phyloP scores from a whole-genome alignment of 2,329 filamentous ascomycete genomes.

The Hypoxylon sp. region DNA sequence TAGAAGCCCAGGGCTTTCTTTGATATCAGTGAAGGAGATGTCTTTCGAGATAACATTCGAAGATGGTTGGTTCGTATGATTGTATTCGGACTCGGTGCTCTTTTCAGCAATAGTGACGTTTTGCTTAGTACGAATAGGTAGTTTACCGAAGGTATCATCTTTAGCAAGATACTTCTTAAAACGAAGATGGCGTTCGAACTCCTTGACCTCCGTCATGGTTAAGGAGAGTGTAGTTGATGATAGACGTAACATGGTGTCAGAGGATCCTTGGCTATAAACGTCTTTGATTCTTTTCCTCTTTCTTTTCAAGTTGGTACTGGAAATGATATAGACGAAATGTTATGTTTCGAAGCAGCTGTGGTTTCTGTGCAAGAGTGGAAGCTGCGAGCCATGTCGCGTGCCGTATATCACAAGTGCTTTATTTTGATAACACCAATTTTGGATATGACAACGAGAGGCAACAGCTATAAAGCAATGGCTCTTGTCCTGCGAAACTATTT shows the following conservation, averaged over 20 bases:
- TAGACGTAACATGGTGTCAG: slow-evolving; percentile 60
- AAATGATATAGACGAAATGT: not conserved
- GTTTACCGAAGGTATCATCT: slow-evolving; percentile 45
- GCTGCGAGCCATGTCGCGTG: not conserved
- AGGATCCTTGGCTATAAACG: not conserved
- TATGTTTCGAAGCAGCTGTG: not conserved
- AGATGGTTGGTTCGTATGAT: slow-evolving; percentile 26
- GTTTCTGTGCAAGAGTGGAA: slow-evolving; percentile 5
- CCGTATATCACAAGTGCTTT: not conserved
- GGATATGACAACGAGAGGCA: not conserved
- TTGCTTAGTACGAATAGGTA: slow-evolving; percentile 41
- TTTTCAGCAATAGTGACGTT: slow-evolving; percentile 17
- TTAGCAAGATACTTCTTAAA: slow-evolving; percentile 55
- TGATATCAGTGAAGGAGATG: slow-evolving; percentile 17
- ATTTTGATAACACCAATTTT: slow-evolving; percentile 1
- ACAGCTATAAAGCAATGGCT: slow-evolving; percentile 1
- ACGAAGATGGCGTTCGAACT: slow-evolving; percentile 56
- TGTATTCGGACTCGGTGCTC: slow-evolving; percentile 32
- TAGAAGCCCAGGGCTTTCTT: slow-evolving; percentile 40
- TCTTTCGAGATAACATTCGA: slow-evolving; percentile 29
- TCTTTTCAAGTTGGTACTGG: not conserved
- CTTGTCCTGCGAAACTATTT: not conserved
- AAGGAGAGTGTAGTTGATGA: slow-evolving; percentile 59
- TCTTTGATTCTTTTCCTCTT: not conserved
- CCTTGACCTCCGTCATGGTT: slow-evolving; percentile 60